Percentiles rank a stretch among this genome's conserved stretches.
Evolutionary conservation across 2,329 filamentous ascomycete genomes (phyloP).

Genomic region (Verticillium alfalfae): DNA sequence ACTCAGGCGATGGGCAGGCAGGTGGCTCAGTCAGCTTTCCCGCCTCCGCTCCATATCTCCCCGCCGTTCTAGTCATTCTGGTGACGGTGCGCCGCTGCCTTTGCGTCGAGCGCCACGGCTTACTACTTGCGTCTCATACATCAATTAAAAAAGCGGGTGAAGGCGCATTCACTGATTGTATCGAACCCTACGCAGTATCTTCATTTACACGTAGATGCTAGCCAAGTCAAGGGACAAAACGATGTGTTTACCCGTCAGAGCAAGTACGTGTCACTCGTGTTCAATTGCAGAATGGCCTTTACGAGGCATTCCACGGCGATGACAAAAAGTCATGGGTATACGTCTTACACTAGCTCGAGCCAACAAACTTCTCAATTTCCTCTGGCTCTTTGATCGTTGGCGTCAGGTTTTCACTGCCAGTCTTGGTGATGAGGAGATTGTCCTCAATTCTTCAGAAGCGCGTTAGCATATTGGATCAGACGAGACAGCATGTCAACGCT

Average conservation of each 20-base stretch:
- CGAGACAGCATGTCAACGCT: constrained; percentile 16
- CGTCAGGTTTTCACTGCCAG: constrained; percentile 68
- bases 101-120: no score
- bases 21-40: not conserved
- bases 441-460: constrained; percentile 49
- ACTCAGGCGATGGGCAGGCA: not conserved
- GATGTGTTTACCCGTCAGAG: no score
- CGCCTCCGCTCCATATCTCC: not conserved
- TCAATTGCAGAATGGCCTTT: not conserved
- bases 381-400: constrained; percentile 63
- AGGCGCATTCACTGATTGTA: no score
- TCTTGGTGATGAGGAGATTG: constrained; percentile 66
- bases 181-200: no score
- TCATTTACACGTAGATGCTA: no score
- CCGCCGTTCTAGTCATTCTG: not conserved
- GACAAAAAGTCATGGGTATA: not conserved
- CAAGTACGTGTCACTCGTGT: no score
- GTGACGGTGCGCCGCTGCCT: no score
- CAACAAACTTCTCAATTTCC: constrained; percentile 49
- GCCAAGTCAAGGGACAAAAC: no score
- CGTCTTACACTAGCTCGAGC: constrained; percentile 4
- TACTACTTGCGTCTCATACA: no score
- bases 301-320: not conserved
- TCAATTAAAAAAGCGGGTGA: no score
- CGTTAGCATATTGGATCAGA: not conserved